phyloP scores from a whole-genome alignment of 31 red algal species.

The Porphyra umbilicalis region DNA sequence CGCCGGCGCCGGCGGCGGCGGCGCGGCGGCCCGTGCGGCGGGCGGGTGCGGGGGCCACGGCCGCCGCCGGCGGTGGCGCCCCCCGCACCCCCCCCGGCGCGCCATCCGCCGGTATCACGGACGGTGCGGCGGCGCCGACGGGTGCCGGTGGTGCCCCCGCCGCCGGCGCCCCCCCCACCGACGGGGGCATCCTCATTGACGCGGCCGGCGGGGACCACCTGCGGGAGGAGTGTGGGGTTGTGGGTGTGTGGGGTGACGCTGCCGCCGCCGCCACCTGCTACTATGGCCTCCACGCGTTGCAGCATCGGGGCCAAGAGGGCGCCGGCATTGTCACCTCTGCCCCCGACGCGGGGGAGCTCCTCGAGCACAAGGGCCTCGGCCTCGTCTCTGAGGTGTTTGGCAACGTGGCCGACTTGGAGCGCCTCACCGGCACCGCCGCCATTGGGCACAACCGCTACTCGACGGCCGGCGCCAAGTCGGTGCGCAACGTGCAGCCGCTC shows the following conservation, averaged over 20 bases:
- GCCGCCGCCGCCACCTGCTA: conserved; percentile 49
- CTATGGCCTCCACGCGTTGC: conserved; percentile 81
- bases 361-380: conserved; percentile 79
- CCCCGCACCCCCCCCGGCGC: too few relatives aligned
- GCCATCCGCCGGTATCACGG: too few relatives aligned
- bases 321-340: conserved; percentile 75
- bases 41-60: neutral
- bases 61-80: neutral
- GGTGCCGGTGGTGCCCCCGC: too few relatives aligned
- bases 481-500: conserved; percentile 92
- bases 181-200: neutral
- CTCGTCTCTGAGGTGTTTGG: conserved; percentile 95
- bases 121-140: too few relatives aligned
- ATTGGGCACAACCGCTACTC: conserved; percentile 95
- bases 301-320: conserved; percentile 97
- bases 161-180: too few relatives aligned
- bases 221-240: conserved; percentile 91
- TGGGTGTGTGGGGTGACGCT: conserved; percentile 56
- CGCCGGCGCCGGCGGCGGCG: too few relatives aligned
- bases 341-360: conserved; percentile 9
- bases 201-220: conserved; percentile 8
- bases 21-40: neutral
- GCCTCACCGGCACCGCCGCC: conserved; percentile 35
- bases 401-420: conserved; percentile 13
- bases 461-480: conserved; percentile 72